Percentiles rank a stretch among this genome's conserved stretches.
Conservation (phyloP, 2,329 filamentous ascomycete species). For the Berkeleyomyces basicola region DNA sequence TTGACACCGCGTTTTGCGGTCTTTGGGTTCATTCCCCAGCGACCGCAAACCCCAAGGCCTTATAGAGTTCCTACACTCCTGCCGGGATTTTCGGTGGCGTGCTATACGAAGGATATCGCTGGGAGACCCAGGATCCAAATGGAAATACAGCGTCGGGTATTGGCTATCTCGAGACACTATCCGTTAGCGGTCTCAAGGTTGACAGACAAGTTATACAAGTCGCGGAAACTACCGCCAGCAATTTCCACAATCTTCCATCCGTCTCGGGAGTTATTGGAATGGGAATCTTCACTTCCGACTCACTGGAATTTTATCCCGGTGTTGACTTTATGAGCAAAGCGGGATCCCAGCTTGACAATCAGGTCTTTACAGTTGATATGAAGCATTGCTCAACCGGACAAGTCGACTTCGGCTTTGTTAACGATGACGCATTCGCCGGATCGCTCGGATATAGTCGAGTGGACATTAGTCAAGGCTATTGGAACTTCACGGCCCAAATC, state of each 20-base stretch:
- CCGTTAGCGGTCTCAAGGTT: too few species aligned
- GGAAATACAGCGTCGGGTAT: conserved; percentile 26
- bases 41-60: conserved; percentile 21
- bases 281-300: conserved; percentile 26
- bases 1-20: conserved; percentile 31
- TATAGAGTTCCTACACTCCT: conserved; percentile 25
- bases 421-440: conserved; percentile 45
- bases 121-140: conserved; percentile 29
- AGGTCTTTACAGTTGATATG: conserved; percentile 48
- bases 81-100: conserved; percentile 23
- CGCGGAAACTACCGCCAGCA: conserved; percentile 24
- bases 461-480: conserved; percentile 47
- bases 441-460: conserved; percentile 38
- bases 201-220: too few species aligned
- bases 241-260: conserved; percentile 23
- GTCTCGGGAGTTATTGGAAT: conserved; percentile 27
- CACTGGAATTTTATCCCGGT: conserved; percentile 23
- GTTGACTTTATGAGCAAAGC: conserved; percentile 28
- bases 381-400: conserved; percentile 41
- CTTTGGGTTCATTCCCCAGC: conserved; percentile 33
- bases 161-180: too few species aligned
- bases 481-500: conserved; percentile 33
- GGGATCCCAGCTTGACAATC: not conserved
- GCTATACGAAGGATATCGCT: conserved; percentile 23
- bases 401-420: conserved; percentile 61